Evolutionary conservation across 768 basidiomycete genomes (phyloP).

Genomic region (Suillus decipiens): DNA sequence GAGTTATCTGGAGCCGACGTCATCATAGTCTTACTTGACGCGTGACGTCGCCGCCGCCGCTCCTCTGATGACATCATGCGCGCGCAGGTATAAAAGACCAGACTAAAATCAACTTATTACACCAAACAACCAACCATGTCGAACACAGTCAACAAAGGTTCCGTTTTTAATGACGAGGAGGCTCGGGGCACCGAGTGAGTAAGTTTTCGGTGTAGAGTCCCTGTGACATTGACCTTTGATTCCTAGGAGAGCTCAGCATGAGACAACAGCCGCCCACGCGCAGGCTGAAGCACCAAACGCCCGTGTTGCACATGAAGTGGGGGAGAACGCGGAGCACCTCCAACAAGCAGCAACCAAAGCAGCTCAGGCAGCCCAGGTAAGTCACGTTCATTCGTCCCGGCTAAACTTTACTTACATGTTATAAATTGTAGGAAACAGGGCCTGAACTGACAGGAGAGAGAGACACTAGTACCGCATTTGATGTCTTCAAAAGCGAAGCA

Average conservation of each 20-base stretch:
- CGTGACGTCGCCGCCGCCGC: background rate
- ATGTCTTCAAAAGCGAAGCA: slow-evolving; percentile 38
- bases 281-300: slow-evolving; percentile 48
- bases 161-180: slow-evolving; percentile 42
- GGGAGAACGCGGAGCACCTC: slow-evolving; percentile 45
- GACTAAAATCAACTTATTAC: background rate
- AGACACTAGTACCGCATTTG: slow-evolving; percentile 30
- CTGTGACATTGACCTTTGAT: background rate
- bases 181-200: slow-evolving; percentile 36
- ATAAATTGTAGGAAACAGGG: slow-evolving; percentile 30
- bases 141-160: slow-evolving; percentile 4
- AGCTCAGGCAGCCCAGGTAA: slow-evolving; percentile 54
- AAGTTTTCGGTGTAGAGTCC: background rate
- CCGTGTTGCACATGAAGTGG: slow-evolving; percentile 44
- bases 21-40: background rate
- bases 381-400: slow-evolving; percentile 10
- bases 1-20: slow-evolving; percentile 7
- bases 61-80: background rate
- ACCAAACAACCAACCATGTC: slow-evolving; percentile 13
- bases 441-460: slow-evolving; percentile 37
- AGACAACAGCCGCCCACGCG: slow-evolving; percentile 58
- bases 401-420: background rate
- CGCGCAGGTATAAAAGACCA: background rate
- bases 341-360: slow-evolving; percentile 52
- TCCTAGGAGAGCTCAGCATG: slow-evolving; percentile 37